These are phyloP conservation scores for Calonectria leucothoes DNA, from an alignment of 2,329 filamentous ascomycete genomes.

Conservation along the genomic window DNA sequence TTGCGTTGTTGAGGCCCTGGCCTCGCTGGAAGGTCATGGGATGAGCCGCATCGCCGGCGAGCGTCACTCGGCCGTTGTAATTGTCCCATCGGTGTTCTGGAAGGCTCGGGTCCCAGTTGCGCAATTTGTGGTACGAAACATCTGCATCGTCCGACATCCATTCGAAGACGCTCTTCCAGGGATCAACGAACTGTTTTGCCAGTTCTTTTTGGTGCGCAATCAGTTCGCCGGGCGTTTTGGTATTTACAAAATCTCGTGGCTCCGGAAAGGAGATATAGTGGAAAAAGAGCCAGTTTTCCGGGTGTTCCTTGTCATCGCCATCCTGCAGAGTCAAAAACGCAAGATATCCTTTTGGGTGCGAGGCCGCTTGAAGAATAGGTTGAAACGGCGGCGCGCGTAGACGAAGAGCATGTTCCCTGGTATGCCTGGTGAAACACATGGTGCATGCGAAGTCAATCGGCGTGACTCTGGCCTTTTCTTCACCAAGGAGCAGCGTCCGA, in stretches of 20 bases:
- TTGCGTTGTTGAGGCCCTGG: neutral
- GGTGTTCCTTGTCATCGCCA: neutral
- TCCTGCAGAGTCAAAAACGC: neutral
- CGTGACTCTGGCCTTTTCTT: neutral
- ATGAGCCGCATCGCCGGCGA: neutral
- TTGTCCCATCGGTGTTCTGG: neutral
- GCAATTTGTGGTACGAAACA: neutral
- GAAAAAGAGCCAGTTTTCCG: neutral
- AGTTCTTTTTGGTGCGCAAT: neutral
- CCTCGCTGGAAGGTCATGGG: neutral
- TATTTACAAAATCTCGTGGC: neutral
- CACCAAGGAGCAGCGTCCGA: neutral
- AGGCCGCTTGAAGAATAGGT: neutral
- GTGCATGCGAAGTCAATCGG: neutral
- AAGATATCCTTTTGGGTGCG: neutral
- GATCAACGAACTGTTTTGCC: neutral
- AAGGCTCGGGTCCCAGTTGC: neutral
- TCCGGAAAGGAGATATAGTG: neutral
- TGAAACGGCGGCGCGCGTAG: neutral
- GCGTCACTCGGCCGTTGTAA: neutral
- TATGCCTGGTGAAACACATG: neutral
- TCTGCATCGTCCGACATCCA: neutral
- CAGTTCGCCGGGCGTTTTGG: neutral
- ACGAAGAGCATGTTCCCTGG: neutral
- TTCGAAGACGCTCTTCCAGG: neutral